A percentile compares a stretch with the other conserved stretches of the same genome.
Conservation (phyloP, 257 asterid species). For the Solanum chilense region DNA sequence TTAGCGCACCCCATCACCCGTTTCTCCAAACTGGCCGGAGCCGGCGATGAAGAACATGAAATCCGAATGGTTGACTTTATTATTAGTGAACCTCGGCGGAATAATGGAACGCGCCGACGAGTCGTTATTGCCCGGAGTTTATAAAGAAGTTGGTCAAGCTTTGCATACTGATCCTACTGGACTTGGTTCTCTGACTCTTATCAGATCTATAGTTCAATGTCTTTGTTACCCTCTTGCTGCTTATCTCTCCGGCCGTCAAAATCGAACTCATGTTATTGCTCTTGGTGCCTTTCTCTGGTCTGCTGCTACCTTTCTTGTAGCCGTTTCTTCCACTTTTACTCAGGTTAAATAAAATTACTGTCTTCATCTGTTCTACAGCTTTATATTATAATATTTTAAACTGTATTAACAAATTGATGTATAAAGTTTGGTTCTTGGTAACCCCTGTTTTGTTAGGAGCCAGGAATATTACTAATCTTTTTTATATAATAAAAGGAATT, state of each 20-base stretch:
- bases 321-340: slow-evolving; percentile 51
- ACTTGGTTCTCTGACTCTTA: slow-evolving; percentile 66
- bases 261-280: slow-evolving; percentile 69
- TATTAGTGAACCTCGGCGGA: slow-evolving; percentile 60
- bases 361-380: neutral
- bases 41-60: slow-evolving; percentile 5
- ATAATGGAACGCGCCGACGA: slow-evolving; percentile 84
- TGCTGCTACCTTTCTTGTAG: slow-evolving; percentile 42
- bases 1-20: too few relatives aligned
- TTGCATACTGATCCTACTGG: slow-evolving; percentile 85
- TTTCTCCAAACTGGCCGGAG: neutral
- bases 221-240: slow-evolving; percentile 87
- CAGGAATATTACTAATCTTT: too few relatives aligned
- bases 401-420: too few relatives aligned
- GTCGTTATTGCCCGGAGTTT: slow-evolving; percentile 63
- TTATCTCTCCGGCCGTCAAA: slow-evolving; percentile 62
- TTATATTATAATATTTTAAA: neutral
- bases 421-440: neutral
- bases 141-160: slow-evolving; percentile 64
- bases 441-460: neutral
- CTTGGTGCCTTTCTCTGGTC: slow-evolving; percentile 89
- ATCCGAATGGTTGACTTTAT: slow-evolving; percentile 41
- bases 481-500: neutral
- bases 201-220: slow-evolving; percentile 70
- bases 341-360: slow-evolving; percentile 24